Evolutionary conservation across 1,284 basidiomycete species (phyloP), one percentile per base, ranked within the genome.

Genomic region (Hortiboletus rubellus): DNA sequence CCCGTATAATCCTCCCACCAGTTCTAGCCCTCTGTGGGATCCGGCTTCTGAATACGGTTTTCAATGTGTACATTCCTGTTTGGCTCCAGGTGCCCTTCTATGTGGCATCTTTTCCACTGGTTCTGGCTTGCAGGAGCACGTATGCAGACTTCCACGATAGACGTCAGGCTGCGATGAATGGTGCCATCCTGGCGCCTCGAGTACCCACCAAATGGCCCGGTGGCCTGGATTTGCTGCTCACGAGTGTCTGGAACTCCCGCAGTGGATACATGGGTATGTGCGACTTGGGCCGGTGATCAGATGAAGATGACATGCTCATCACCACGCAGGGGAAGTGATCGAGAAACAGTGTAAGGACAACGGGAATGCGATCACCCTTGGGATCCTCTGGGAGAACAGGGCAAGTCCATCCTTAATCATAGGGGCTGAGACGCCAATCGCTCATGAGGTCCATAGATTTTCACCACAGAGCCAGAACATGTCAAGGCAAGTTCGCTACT

Each of bases 391-490:
- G 59, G 68, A 74, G 51, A 63, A 68, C 40, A 65, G 67, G 58
- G 76, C 63, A 50, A 45, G 65, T 58, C 18, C 40, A 10, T 52
- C 36, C 27, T 14, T 34, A 36, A 52, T 22, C 22, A 22, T 56
- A 42, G 51, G 30, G 36, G 44, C 27, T 7, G 27, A n/a, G n/a
- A 17, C 9, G 22, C 15, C 41, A 14, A 31, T 60, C 31, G 4
- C 47, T 60, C 15, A 58, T 10, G 12, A n/a, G 7, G 33, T 33
- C 22, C 18, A 5, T 37, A 70, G 68, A 38, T 72, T 27, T 47
- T 70, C 3, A 70, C 69, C 0, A 61, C 61, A 12, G 77, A 80
- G 52, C 78, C 78, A 6, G 75, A 76, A 42, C 69, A 78, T 50
- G 64, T 79, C 60, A 80, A 79, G 66, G 72, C 62, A 52, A 53